Evolutionary conservation across 495 filamentous ascomycete genomes (phyloP).

Genomic region (Neurospora sp.): DNA sequence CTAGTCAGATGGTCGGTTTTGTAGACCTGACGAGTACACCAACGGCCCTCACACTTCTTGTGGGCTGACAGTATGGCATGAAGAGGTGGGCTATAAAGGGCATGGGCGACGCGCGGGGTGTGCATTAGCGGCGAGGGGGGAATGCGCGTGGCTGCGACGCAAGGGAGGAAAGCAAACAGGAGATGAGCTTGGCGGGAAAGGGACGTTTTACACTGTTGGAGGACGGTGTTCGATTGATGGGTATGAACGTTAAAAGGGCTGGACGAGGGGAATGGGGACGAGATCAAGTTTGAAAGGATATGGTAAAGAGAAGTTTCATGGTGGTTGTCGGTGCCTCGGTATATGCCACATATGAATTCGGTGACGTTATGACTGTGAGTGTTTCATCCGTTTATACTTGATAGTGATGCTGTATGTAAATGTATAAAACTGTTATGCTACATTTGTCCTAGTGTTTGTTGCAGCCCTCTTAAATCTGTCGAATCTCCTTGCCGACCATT

Average conservation of each 20-base stretch:
- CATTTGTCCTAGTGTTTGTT: background rate
- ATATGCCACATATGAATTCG: background rate
- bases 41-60: background rate
- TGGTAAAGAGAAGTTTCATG: background rate
- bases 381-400: background rate
- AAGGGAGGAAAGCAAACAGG: background rate
- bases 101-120: background rate
- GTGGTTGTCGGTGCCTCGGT: background rate
- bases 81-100: background rate
- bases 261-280: background rate
- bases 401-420: background rate
- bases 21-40: too few species aligned
- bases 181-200: background rate
- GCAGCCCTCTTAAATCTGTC: constrained; percentile 56
- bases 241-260: background rate
- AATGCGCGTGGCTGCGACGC: too few species aligned
- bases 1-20: too few species aligned
- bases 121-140: background rate
- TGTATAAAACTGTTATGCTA: background rate
- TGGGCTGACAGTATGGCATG: background rate
- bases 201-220: background rate
- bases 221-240: background rate
- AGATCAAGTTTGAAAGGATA: background rate
- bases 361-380: background rate
- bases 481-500: constrained; percentile 73